Conservation (phyloP, 164 flowering plant genomes). For the Magnolia sinica region DNA sequence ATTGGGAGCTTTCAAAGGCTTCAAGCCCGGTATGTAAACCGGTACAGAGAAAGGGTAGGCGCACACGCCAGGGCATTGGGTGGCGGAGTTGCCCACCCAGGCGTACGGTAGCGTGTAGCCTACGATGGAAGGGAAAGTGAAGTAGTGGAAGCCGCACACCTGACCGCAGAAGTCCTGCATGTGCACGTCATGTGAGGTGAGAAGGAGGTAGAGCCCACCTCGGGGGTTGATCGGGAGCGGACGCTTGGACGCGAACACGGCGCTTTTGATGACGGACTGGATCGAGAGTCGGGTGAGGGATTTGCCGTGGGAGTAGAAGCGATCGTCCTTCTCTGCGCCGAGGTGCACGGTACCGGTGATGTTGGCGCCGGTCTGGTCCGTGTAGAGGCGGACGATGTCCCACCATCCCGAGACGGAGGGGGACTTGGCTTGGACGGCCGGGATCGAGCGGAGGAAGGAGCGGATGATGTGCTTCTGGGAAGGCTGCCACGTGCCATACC, state of each 20-base stretch:
- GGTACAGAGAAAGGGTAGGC: slow-evolving; percentile 83
- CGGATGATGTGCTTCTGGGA: slow-evolving; percentile 63
- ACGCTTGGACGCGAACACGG: slow-evolving; percentile 49
- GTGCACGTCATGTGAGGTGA: slow-evolving; percentile 74
- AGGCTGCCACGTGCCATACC: slow-evolving; percentile 68
- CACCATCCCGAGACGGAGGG: slow-evolving; percentile 91
- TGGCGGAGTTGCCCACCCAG: slow-evolving; percentile 88
- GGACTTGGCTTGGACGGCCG: slow-evolving; percentile 33
- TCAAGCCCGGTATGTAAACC: slow-evolving; percentile 54
- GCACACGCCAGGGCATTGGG: slow-evolving; percentile 71
- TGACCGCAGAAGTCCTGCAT: slow-evolving; percentile 82
- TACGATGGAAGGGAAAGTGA: slow-evolving; percentile 86
- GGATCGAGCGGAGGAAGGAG: slow-evolving; percentile 63
- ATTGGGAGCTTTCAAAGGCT: slow-evolving; percentile 70
- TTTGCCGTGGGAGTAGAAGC: slow-evolving; percentile 85
- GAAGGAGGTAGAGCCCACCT: slow-evolving; percentile 65
- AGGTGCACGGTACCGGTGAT: slow-evolving; percentile 49
- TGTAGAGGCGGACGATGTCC: slow-evolving; percentile 68
- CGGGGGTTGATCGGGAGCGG: slow-evolving; percentile 70
- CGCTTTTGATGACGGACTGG: slow-evolving; percentile 69
- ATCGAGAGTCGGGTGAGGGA: slow-evolving; percentile 74
- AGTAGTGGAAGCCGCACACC: slow-evolving; percentile 93
- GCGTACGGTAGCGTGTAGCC: slow-evolving; percentile 87
- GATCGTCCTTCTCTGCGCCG: slow-evolving; percentile 80
- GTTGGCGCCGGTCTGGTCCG: slow-evolving; percentile 88